These are phyloP conservation scores for Fonsecaea nubica DNA, from an alignment of 2,329 filamentous ascomycete genomes.

Conservation along the genomic window DNA sequence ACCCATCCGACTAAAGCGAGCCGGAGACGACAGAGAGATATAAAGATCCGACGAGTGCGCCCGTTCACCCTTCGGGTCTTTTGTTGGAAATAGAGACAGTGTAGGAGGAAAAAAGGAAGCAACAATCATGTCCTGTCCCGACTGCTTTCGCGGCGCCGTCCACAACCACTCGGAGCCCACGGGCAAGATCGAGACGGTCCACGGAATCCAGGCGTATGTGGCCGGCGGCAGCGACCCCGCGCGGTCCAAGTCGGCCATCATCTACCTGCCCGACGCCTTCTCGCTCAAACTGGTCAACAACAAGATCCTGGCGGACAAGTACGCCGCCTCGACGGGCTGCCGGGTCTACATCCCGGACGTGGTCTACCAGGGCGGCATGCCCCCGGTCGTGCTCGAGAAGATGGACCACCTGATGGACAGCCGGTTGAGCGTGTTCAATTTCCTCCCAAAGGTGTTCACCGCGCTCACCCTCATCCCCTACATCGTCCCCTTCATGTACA, in stretches of 20 bases:
- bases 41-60: neutral
- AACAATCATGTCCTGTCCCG: constrained; percentile 23
- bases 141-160: constrained; percentile 53
- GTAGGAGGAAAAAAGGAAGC: neutral
- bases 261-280: constrained; percentile 63
- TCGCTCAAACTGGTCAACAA: constrained; percentile 63
- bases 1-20: no score
- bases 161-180: constrained; percentile 53
- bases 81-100: neutral
- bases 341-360: constrained; percentile 42
- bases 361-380: constrained; percentile 38
- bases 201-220: constrained; percentile 60
- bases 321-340: constrained; percentile 49
- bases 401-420: constrained; percentile 31
- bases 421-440: constrained; percentile 13
- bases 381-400: constrained; percentile 26
- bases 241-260: constrained; percentile 48
- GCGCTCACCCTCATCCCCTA: constrained; percentile 17
- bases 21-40: neutral
- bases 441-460: constrained; percentile 21
- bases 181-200: constrained; percentile 54
- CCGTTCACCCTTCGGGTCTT: no score
- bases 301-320: constrained; percentile 60
- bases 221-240: constrained; percentile 47
- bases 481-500: constrained; percentile 37